Conservation (phyloP, 148 eudicot species). For the Rhododendron mucronatum region DNA sequence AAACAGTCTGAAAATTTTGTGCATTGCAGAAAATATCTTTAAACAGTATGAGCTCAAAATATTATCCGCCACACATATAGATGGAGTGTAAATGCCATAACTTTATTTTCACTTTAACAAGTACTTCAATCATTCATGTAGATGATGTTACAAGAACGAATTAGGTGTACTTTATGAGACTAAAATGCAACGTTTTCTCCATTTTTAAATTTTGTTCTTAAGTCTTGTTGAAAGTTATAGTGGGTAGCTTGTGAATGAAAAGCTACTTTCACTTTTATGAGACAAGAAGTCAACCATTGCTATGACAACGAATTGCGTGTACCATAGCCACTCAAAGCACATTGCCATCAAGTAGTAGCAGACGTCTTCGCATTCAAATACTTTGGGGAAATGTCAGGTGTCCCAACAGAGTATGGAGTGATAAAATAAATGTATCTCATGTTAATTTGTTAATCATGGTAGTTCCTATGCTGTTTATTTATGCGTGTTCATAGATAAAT, state of each 20-base stretch:
- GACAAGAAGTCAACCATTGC: background rate
- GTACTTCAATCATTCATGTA: background rate
- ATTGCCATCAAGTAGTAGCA: background rate
- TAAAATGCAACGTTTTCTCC: background rate
- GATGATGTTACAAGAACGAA: background rate
- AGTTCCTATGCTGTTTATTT: too few relatives aligned
- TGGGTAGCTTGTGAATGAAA: background rate
- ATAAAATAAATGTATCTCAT: background rate
- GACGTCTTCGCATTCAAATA: background rate
- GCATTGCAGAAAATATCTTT: too few relatives aligned
- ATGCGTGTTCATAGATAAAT: background rate
- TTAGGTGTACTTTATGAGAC: background rate
- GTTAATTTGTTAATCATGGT: background rate
- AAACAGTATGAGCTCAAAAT: background rate
- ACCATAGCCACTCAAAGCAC: background rate
- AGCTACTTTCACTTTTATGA: background rate
- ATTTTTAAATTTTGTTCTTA: background rate
- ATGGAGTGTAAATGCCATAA: background rate
- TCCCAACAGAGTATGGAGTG: background rate
- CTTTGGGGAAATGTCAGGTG: background rate
- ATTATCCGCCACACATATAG: background rate
- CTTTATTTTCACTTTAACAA: background rate
- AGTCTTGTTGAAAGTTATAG: background rate
- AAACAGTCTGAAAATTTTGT: background rate
- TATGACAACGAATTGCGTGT: background rate